Conservation (phyloP, 2,329 filamentous ascomycete genomes). For the Fusarium domesticum region DNA sequence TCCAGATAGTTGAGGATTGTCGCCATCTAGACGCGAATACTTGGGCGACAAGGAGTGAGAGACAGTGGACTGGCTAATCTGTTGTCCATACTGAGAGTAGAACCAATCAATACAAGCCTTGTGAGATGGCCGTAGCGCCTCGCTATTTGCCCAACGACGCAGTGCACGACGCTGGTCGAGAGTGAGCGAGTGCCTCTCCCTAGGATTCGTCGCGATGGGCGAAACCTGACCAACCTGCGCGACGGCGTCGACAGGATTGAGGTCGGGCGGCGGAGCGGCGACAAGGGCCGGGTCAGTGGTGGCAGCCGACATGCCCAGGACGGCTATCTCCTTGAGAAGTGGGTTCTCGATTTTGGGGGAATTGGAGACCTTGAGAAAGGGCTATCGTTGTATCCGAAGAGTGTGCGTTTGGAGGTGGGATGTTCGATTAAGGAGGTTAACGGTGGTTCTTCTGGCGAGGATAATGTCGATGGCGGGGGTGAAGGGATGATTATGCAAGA, state of each 20-base stretch:
- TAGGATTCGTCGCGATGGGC: constrained; percentile 23
- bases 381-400: constrained; percentile 43
- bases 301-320: constrained; percentile 36
- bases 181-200: constrained; percentile 58
- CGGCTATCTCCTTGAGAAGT: constrained; percentile 31
- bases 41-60: constrained; percentile 61
- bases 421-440: constrained; percentile 38
- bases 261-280: constrained; percentile 31
- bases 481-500: constrained; percentile 11
- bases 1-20: constrained; percentile 58
- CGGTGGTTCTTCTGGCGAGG: constrained; percentile 19
- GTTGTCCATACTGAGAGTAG: constrained; percentile 54
- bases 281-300: constrained; percentile 40
- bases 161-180: constrained; percentile 61
- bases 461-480: constrained; percentile 34
- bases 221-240: constrained; percentile 20
- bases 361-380: constrained; percentile 23
- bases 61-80: constrained; percentile 61
- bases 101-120: constrained; percentile 65
- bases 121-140: constrained; percentile 56
- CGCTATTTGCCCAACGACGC: constrained; percentile 57
- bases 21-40: constrained; percentile 59
- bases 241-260: constrained; percentile 26
- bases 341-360: constrained; percentile 30
- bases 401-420: constrained; percentile 30